Evolutionary conservation across 345 rosid species (phyloP).

Genomic region (Lumnitzera racemosa): DNA sequence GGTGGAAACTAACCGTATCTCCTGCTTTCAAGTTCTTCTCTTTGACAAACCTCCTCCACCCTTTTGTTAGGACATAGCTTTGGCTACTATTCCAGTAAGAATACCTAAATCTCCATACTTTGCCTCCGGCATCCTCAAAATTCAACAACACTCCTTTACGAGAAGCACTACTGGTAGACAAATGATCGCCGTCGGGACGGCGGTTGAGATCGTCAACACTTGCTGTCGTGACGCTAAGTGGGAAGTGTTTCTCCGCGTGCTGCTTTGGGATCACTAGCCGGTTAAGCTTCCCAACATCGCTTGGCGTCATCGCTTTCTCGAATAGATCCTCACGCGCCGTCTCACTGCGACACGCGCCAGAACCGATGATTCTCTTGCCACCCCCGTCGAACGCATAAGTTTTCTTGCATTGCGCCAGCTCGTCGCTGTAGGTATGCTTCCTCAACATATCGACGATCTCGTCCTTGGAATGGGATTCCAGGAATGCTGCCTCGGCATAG

Average conservation of each 20-base stretch:
- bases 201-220: background rate
- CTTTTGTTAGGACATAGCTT: constrained; percentile 93
- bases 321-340: constrained; percentile 56
- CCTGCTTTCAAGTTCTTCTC: constrained; percentile 82
- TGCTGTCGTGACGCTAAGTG: constrained; percentile 12
- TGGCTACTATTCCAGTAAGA: constrained; percentile 98
- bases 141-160: constrained; percentile 54
- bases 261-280: constrained; percentile 93
- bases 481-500: constrained; percentile 26
- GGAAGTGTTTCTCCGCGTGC: constrained; percentile 81
- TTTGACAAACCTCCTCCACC: constrained; percentile 96
- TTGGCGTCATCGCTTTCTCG: constrained; percentile 82
- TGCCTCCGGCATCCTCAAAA: constrained; percentile 69
- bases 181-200: too few species aligned
- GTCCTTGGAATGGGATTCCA: constrained; percentile 40
- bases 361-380: background rate
- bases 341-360: constrained; percentile 6
- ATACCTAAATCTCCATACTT: constrained; percentile 89
- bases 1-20: constrained; percentile 69
- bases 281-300: constrained; percentile 94
- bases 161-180: background rate
- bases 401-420: constrained; percentile 41
- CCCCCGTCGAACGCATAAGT: background rate
- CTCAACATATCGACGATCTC: constrained; percentile 60
- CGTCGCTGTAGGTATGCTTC: constrained; percentile 44